A percentile compares a stretch with the other conserved stretches of the same genome.
phyloP scores from a whole-genome alignment of 2,329 filamentous ascomycete species.

The Cordyceps cicadae region DNA sequence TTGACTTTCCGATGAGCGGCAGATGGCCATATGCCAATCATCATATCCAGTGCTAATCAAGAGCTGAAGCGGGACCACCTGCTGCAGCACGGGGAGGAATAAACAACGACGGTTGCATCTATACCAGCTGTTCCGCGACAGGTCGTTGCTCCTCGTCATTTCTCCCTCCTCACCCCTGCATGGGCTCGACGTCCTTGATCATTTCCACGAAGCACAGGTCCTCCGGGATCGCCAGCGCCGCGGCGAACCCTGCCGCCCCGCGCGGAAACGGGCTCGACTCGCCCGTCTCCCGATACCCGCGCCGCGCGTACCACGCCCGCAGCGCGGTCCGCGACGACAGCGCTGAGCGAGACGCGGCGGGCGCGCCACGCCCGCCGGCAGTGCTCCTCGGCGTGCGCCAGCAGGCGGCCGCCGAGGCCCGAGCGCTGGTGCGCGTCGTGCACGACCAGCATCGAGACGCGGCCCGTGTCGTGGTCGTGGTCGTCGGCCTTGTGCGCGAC shows the following conservation, averaged over 20 bases:
- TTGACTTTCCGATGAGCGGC: no score
- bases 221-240: conserved; percentile 17
- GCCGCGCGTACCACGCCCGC: conserved; percentile 27
- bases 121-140: neutral
- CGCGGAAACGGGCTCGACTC: conserved; percentile 25
- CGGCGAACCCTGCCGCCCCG: conserved; percentile 11
- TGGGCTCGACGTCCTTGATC: conserved; percentile 21
- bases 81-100: no score
- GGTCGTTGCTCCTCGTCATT: neutral
- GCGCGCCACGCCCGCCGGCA: conserved; percentile 19
- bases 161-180: neutral
- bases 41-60: no score
- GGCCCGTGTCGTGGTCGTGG: conserved; percentile 12
- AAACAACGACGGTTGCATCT: no score
- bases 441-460: conserved; percentile 22
- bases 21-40: no score
- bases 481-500: conserved; percentile 12
- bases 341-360: conserved; percentile 26
- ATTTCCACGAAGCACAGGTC: conserved; percentile 28
- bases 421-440: conserved; percentile 18
- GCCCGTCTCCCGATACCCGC: conserved; percentile 28
- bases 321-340: conserved; percentile 26
- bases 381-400: conserved; percentile 24
- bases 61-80: no score
- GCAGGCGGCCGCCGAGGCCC: conserved; percentile 25